Base-by-base conservation (phyloP, 306 rosid species). In the Medicago truncatula region DNA sequence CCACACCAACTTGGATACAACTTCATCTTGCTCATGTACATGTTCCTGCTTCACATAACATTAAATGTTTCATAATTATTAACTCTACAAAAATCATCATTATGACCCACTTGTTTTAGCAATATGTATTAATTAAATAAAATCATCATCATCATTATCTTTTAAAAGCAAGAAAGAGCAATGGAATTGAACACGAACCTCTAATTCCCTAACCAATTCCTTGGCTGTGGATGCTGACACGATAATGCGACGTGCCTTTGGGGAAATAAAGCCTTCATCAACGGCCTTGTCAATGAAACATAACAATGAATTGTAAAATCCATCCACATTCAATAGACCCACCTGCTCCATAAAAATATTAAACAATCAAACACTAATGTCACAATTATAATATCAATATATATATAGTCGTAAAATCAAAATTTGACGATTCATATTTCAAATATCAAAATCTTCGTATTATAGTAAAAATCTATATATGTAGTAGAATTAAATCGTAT, bases 271-370 rank as follows among this genome's bases (percentile, higher is more conserved):
- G 84, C 99, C 99, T 90, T 96, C 99, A 86, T 92, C 99, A 68
- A 96, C 97, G 63, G 99, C 98, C 85, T 96, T 91, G 71, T 96
- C 99, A 1, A 96, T 90, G 87, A 96, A 96, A 52, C 82, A 75
- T 84, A 96, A 82, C 87, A 96, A 81, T 15, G 99, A 90, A 82
- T 96, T 90, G 87, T 96, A 96, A 82, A 84, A 96, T 21, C 99
- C 99, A 78, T 96, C 99, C 74, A 96, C 99, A 76, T 96, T 96
- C 89, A 96, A 83, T 9, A 96, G 91, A 10, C 99, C 99, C 89
- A 96, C 99, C 99, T 96, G 78, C 83, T 76, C 71, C 84, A 75
- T 49, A 15, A 21, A 79, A 61, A 14, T 58, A 81, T 3, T 40
- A 13, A 46, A 70, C 40, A 28, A 65, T 34, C 43, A 68, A 75